Evolutionary conservation across 2,329 filamentous ascomycete genomes (phyloP).

Genomic region (Microcyclosporella mali): DNA sequence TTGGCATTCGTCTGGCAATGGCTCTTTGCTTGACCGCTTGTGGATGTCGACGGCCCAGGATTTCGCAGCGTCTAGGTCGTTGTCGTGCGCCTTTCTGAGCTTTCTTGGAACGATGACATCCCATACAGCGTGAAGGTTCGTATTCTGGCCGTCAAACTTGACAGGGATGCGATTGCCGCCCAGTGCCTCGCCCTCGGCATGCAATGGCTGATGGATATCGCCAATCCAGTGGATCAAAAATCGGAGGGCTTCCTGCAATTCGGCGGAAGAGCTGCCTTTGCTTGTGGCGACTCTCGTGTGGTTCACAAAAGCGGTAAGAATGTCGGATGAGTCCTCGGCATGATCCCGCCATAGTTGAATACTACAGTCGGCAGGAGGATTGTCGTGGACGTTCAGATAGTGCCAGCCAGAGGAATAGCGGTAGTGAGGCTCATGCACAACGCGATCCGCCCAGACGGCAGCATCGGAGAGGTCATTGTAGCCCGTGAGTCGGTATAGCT

Average conservation of each 20-base stretch:
- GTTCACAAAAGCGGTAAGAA: slow-evolving; percentile 39
- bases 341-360: not conserved
- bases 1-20: too few relatives aligned
- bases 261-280: slow-evolving; percentile 28
- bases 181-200: slow-evolving; percentile 34
- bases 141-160: slow-evolving; percentile 30
- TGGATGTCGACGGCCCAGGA: too few relatives aligned
- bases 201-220: slow-evolving; percentile 38
- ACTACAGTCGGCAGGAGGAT: slow-evolving; percentile 4
- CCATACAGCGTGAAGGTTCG: slow-evolving; percentile 33
- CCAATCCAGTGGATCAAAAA: slow-evolving; percentile 39
- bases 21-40: too few relatives aligned
- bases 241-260: slow-evolving; percentile 38
- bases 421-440: slow-evolving; percentile 34
- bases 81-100: too few relatives aligned
- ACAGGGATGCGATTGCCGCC: slow-evolving; percentile 37
- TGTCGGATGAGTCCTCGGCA: slow-evolving; percentile 35
- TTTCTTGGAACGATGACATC: too few relatives aligned
- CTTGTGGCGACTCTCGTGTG: slow-evolving; percentile 32
- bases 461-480: slow-evolving; percentile 10
- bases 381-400: slow-evolving; percentile 36
- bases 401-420: slow-evolving; percentile 40
- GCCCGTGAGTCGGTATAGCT: too few relatives aligned
- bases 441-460: slow-evolving; percentile 36
- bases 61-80: too few relatives aligned